Percentiles rank a stretch among this genome's conserved stretches.
Conservation (phyloP, 139 green algal genomes). For the Zygnema cylindricum region DNA sequence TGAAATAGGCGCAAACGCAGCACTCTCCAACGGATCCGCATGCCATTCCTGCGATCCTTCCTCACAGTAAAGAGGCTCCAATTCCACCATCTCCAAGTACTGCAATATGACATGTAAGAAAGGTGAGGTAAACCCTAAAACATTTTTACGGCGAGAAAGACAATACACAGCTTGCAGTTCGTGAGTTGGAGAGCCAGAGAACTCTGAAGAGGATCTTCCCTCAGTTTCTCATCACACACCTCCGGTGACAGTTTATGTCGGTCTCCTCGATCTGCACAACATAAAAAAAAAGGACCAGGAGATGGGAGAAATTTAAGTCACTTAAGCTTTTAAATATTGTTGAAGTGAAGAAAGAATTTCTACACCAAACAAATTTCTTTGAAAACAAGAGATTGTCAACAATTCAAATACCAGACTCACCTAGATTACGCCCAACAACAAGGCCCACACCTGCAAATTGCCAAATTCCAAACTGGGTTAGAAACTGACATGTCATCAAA, state of each 20-base stretch:
- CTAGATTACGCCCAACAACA: conserved; percentile 49
- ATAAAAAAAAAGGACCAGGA: not conserved
- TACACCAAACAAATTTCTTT: no score
- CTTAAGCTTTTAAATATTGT: no score
- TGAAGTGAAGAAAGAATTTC: no score
- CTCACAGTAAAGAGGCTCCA: conserved; percentile 36
- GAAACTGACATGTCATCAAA: not conserved
- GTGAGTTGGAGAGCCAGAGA: no score
- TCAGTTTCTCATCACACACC: conserved; percentile 26
- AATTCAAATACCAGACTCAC: no score
- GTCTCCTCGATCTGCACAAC: conserved; percentile 43
- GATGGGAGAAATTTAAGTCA: not conserved
- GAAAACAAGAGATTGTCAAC: no score
- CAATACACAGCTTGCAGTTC: no score
- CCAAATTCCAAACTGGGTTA: not conserved
- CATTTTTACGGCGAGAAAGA: no score
- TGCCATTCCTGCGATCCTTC: conserved; percentile 20
- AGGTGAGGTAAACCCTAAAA: not conserved
- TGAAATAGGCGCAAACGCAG: conserved; percentile 28
- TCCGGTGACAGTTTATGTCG: conserved; percentile 42
- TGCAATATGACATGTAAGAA: conserved; percentile 13
- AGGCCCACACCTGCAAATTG: conserved; percentile 47
- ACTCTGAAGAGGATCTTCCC: no score
- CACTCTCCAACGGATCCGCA: conserved; percentile 36
- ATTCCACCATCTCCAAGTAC: conserved; percentile 31